Conservation (phyloP, 1,284 basidiomycete species). For the Rhodotorula sp. region DNA sequence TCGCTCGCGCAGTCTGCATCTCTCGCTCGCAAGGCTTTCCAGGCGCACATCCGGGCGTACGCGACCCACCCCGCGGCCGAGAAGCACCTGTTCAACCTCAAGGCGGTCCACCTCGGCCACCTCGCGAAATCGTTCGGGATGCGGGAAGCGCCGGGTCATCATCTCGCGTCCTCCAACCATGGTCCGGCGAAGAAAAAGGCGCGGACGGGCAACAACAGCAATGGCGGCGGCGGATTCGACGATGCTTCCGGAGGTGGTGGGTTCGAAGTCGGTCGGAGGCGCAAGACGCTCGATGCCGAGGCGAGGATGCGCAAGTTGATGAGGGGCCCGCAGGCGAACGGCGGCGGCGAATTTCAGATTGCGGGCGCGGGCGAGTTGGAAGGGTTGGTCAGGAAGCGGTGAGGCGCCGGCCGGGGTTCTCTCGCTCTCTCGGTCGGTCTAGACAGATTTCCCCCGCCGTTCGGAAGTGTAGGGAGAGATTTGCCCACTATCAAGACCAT, state of each 20-base stretch:
- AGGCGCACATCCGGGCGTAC: conserved; percentile 92
- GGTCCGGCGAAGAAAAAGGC: conserved; percentile 1
- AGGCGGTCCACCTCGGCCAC: conserved; percentile 90
- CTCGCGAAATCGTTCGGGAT: conserved; percentile 94
- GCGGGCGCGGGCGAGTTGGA: conserved; percentile 23
- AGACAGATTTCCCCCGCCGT: too few species aligned
- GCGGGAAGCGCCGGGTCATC: conserved; percentile 73
- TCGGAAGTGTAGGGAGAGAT: too few species aligned
- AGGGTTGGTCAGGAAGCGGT: conserved; percentile 11
- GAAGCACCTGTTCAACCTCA: conserved; percentile 93
- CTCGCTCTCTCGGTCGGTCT: too few species aligned
- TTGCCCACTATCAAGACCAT: too few species aligned
- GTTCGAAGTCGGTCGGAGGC: conserved; percentile 33
- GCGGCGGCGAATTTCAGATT: conserved; percentile 35
- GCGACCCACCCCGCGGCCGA: conserved; percentile 94
- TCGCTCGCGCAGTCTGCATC: conserved; percentile 61
- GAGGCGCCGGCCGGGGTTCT: too few species aligned
- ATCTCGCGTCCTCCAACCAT: neutral
- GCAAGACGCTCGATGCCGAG: conserved; percentile 22
- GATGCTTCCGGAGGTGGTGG: neutral
- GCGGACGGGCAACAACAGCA: conserved; percentile 1
- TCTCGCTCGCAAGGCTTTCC: conserved; percentile 79
- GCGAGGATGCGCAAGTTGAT: conserved; percentile 35
- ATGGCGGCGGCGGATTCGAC: neutral
- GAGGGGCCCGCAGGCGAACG: conserved; percentile 29